Base-by-base conservation (phyloP, 2,329 filamentous ascomycete species). In the Thelonectria rubi region DNA sequence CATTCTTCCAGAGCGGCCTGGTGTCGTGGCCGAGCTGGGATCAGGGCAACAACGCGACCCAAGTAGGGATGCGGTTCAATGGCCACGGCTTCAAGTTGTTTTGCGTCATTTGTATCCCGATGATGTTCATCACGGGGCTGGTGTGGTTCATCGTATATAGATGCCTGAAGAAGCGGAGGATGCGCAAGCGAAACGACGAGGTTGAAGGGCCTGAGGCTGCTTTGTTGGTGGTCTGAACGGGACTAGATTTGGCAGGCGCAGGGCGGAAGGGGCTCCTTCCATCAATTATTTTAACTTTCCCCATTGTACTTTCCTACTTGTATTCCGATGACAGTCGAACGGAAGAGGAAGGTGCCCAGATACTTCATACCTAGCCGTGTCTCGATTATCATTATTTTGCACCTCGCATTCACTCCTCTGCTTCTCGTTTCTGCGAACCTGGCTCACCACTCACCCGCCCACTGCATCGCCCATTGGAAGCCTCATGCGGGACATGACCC, bases 1-100 rank as follows among this genome's bases (percentile, higher is more conserved):
- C 70, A 39, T 66, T 73, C 48, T 72, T 73, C 58, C 69, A 71
- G 48, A 72, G 68, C 63, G 64, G 64, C 20, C 54, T 73, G 17
- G 20, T 67, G 18, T 18, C 40, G 2, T 20, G 20, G 43, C 43
- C 43, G 17, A 43, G 58, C 32, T 56, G 55, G 26, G 46, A 55
- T 10, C 4, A 34, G 46, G 24, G 24, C 24, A 24, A 45, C 17
- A 46, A 14, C 5, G 6, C 26, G 8, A 5, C 54, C 1, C 14
- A 18, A 3, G 37, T 49, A 9, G 39, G 46, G 1, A 18, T 59
- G 5, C 15, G 39, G 9, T 37, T 63, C n/a, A 58, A 52, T 15
- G 14, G 5, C 1, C 9, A 8, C 8, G 60, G 32, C 1, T 59
- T 63, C 20, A 30, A 48, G 5, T 32, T 56, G 6, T 63, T 63